A percentile compares a stretch with the other conserved stretches of the same genome.
Conservation (phyloP, 768 basidiomycete genomes). For the Podaxis sp. region DNA sequence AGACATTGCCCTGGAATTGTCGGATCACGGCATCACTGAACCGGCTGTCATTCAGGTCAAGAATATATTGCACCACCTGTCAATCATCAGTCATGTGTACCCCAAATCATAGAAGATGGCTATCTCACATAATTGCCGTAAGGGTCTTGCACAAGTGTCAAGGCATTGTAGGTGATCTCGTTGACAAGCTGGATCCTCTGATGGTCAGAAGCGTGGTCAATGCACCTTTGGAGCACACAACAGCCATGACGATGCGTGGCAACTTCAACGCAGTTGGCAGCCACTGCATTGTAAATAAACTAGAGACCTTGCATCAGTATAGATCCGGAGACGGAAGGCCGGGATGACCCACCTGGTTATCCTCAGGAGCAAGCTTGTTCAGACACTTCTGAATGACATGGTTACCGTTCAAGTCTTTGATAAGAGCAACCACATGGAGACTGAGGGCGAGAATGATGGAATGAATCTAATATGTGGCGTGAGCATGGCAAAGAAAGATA, state of each 20-base stretch:
- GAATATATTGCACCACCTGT: slow-evolving; percentile 96
- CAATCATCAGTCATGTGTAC: slow-evolving; percentile 5
- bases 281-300: slow-evolving; percentile 99
- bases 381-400: slow-evolving; percentile 99
- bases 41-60: slow-evolving; percentile 96
- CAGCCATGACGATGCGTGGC: slow-evolving; percentile 98
- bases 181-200: slow-evolving; percentile 96
- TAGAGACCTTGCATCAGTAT: slow-evolving; percentile 23
- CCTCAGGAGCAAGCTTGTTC: slow-evolving; percentile 96
- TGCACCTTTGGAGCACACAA: slow-evolving; percentile 96
- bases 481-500: slow-evolving; percentile 25
- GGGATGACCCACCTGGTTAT: slow-evolving; percentile 74
- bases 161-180: slow-evolving; percentile 97
- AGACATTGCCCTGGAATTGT: slow-evolving; percentile 96
- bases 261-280: slow-evolving; percentile 97
- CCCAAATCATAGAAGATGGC: background rate
- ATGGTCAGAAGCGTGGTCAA: slow-evolving; percentile 95
- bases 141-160: slow-evolving; percentile 97
- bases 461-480: slow-evolving; percentile 71
- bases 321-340: background rate
- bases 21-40: slow-evolving; percentile 98
- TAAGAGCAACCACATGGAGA: slow-evolving; percentile 95
- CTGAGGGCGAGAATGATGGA: slow-evolving; percentile 96
- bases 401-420: slow-evolving; percentile 97
- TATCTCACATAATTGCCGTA: slow-evolving; percentile 82